These are phyloP conservation scores for Daucus carota DNA, from an alignment of 129 eudicot genomes.

Conservation along the genomic window DH1_v3.0 NC_030386.2:34380001-34380500, in stretches of 20 bases:
- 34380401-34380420: neutral
- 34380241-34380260: slow-evolving; percentile 64
- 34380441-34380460: neutral
- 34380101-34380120: neutral
- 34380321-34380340: slow-evolving; percentile 20
- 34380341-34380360: slow-evolving; percentile 25
- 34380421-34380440: neutral
- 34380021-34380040: neutral
- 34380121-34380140: neutral
- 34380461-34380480: neutral
- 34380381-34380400: slow-evolving; percentile 29
- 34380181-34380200: slow-evolving; percentile 63
- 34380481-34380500: slow-evolving; percentile 9
- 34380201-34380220: slow-evolving; percentile 23
- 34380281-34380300: slow-evolving; percentile 50
- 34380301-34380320: slow-evolving; percentile 23
- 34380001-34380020: neutral
- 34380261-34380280: slow-evolving; percentile 92
- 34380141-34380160: neutral
- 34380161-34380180: slow-evolving; percentile 78
- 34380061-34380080: neutral
- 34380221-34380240: slow-evolving; percentile 31
- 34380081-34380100: too few relatives aligned
- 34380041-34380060: neutral
- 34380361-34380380: slow-evolving; percentile 37